Evolutionary conservation across 2,329 filamentous ascomycete species (phyloP), one percentile per base, ranked within the genome.

Genomic region (Stachybotrys echinatus): DNA sequence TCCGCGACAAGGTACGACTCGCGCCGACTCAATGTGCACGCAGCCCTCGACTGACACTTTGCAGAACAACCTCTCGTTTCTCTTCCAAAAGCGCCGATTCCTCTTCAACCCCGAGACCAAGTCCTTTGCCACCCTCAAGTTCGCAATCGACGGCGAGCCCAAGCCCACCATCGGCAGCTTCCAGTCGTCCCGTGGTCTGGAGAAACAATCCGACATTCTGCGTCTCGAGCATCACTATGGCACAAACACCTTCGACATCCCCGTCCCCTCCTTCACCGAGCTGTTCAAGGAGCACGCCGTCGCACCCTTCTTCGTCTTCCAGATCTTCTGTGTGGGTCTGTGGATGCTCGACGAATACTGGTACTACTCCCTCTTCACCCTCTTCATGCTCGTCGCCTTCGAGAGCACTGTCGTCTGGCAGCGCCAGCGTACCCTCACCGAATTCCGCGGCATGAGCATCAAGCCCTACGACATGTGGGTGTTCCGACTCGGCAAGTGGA

Each of bases 311-410:
- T 99, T 99, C 72, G 92, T 99, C 55, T 99, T 99, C 74, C 94
- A 99, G 76, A 79, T 99, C 54, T 99, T 99, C 76, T 99, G 95
- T 61, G 94, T 99, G 51, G 95, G 94, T 17, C 75, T 99, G 53
- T 99, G 94, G 94, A 89, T 97, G 85, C 75, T 99, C 65, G 94
- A 99, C 65, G 95, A 99, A 72, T 99, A 97, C 74, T 99, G 95
- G 94, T 99, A 99, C 76, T 99, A 99, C 74, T 97, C 94, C 54
- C 82, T 99, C 19, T 99, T 99, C 71, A 99, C 95, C 1, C 84
- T 99, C 20, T 92, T 97, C 74, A 99, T 99, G 95, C 83, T 99
- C 50, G 90, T 99, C 58, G 86, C 84, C 52, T 99, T 99, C 61
- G 94, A 99, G 75, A 96, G 92, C 68, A 99, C 94, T 3, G 95